Evolutionary conservation across 441 rosid genomes (phyloP).

Genomic region (Biscutella laevigata): DNA sequence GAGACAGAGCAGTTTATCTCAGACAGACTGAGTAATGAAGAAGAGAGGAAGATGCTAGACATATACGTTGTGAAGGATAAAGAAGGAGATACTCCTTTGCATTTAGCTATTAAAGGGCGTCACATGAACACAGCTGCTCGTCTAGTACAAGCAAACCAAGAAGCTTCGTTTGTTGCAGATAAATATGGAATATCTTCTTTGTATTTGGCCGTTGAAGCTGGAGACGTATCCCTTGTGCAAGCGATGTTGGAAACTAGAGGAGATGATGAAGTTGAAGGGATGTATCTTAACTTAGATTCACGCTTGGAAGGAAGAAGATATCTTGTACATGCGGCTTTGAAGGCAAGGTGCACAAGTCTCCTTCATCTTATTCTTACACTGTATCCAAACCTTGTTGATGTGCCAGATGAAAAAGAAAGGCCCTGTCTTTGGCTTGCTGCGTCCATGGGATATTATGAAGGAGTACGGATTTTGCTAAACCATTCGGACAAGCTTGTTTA

Average conservation of each 20-base stretch:
- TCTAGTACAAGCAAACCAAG: background rate
- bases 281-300: too few species aligned
- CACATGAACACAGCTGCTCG: too few species aligned
- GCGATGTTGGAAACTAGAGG: too few species aligned
- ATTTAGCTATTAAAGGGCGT: too few species aligned
- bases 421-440: conserved; percentile 15
- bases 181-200: background rate
- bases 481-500: background rate
- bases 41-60: background rate
- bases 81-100: conserved; percentile 11
- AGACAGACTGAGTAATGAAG: background rate
- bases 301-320: background rate
- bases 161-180: background rate
- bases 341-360: background rate
- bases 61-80: background rate
- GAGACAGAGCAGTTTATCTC: background rate
- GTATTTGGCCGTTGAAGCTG: background rate
- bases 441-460: background rate
- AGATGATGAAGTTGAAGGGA: too few species aligned
- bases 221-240: background rate
- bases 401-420: background rate
- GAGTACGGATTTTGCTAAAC: background rate
- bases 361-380: background rate
- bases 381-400: background rate
- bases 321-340: background rate